These are phyloP conservation scores for Nitzschia sp. DNA, from an alignment of 108 stramenopile genomes.

Conservation along the genomic window DNA sequence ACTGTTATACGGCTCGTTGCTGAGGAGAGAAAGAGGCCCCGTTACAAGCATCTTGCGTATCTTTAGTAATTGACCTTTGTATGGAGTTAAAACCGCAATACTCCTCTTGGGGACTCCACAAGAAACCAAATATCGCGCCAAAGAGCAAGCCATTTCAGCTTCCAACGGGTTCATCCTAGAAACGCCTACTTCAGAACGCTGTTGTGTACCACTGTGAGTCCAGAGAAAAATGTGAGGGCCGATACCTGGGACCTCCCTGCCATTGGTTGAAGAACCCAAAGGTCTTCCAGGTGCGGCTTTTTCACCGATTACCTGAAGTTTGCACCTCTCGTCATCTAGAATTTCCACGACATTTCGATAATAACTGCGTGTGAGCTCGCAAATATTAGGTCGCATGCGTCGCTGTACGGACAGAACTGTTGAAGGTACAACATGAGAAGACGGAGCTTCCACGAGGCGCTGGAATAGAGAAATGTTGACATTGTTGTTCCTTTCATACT, in stretches of 20 bases:
- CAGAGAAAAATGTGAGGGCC: conserved; percentile 41
- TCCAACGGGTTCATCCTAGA: conserved; percentile 27
- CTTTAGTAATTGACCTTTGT: conserved; percentile 45
- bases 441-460: conserved; percentile 35
- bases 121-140: conserved; percentile 31
- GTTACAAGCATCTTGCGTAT: conserved; percentile 30
- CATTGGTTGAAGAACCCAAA: conserved; percentile 7
- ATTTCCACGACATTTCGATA: conserved; percentile 37
- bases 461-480: conserved; percentile 49
- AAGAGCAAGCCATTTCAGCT: conserved; percentile 12
- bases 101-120: conserved; percentile 37
- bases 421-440: conserved; percentile 35
- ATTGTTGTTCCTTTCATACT: conserved; percentile 36
- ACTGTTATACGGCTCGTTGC: conserved; percentile 2
- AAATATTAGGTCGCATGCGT: conserved; percentile 49
- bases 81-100: conserved; percentile 51
- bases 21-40: neutral
- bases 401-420: conserved; percentile 43
- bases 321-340: conserved; percentile 33
- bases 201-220: conserved; percentile 42
- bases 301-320: conserved; percentile 3
- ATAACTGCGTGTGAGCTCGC: conserved; percentile 39
- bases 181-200: conserved; percentile 24
- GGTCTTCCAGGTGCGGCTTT: neutral
- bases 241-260: conserved; percentile 42